Evolutionary conservation across 2,329 filamentous ascomycete species (phyloP), one percentile per base, ranked within the genome.

Genomic region (Colletotrichum lini): DNA sequence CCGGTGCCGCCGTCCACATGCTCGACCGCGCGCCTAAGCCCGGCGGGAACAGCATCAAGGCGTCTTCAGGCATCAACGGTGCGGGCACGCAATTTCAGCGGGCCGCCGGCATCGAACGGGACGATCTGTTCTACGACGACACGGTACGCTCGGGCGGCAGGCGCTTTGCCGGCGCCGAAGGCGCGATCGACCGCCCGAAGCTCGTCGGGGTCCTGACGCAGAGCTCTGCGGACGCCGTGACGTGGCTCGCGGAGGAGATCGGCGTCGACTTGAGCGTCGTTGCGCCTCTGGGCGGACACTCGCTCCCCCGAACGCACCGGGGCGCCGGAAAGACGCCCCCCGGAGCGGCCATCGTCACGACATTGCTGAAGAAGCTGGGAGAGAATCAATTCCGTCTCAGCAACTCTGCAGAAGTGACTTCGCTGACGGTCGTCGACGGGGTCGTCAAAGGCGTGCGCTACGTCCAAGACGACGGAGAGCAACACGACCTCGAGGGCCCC

Each of bases 11-110:
- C 0, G 90, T 92, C 0, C 82, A 83, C 42, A 82, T 93, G 60
- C 83, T 92, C 15, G 90, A 93, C 69, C 87, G 89, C 23, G 84
- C 85, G 0, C 76, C 85, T 3, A 90, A 90, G 75, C 88, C 90
- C 0, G 90, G 90, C 45, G 89, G 90, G 2, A 92, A 92, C 75
- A 89, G 85, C 75, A 91, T 92, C 79, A 92, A 92, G 79, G 90
- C 90, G 0, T 92, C 90, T 0, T 91, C 89, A 0, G 90, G 90
- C 0, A 92, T 92, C 78, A 92, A 91, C 73, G 90, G 89, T 8
- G 89, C 89, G 0, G 84, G 85, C 0, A 92, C 90, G 0, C 82
- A 82, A 4, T 91, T 88, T 72, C 90, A 92, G 76, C 78, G 79
- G 13, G 79, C 76, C 3, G 64, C 76, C 50, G 76, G 80, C n/a